Evolutionary conservation across 192 early-diverging fungal genomes (phyloP).

Genomic region (Bifiguratus adelaidae): DNA sequence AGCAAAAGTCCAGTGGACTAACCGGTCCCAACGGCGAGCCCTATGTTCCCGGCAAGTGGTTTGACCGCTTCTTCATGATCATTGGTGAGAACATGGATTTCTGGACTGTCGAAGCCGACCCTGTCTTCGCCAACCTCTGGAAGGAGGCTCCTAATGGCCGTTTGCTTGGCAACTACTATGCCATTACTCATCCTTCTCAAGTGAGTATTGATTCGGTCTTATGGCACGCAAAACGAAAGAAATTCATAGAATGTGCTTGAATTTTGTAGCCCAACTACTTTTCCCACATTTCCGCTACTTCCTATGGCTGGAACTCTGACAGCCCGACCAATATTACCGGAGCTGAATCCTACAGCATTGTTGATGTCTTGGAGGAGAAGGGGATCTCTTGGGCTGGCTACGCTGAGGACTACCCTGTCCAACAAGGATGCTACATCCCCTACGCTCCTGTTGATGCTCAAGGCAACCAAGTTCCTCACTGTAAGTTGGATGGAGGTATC

Average conservation of each 20-base stretch:
- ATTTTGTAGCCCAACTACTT: slow-evolving; percentile 3
- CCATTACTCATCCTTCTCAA: slow-evolving; percentile 3
- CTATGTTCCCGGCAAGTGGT: slow-evolving; percentile 6
- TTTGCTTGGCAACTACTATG: slow-evolving; percentile 4
- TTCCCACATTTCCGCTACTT: slow-evolving; percentile 4
- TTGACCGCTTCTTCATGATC: slow-evolving; percentile 7
- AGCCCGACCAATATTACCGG: slow-evolving; percentile 19
- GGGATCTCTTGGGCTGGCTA: slow-evolving; percentile 37
- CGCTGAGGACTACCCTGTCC: slow-evolving; percentile 31
- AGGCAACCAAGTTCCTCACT: neutral
- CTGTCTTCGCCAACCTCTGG: slow-evolving; percentile 1
- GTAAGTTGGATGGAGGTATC: too few relatives aligned
- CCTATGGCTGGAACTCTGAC: slow-evolving; percentile 6
- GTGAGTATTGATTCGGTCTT: neutral
- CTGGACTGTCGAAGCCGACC: neutral
- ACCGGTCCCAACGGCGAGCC: slow-evolving; percentile 1
- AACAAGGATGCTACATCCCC: neutral
- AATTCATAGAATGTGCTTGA: too few relatives aligned
- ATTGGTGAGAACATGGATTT: slow-evolving; percentile 8
- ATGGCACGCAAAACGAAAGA: too few relatives aligned
- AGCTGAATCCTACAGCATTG: slow-evolving; percentile 15
- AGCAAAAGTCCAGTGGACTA: neutral
- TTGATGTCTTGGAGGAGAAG: slow-evolving; percentile 32
- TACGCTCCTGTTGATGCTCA: neutral
- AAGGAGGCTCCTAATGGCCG: slow-evolving; percentile 1